Evolutionary conservation across 169 alveolate genomes (phyloP).

Genomic region (Pseudocohnilembus persalinus): DNA sequence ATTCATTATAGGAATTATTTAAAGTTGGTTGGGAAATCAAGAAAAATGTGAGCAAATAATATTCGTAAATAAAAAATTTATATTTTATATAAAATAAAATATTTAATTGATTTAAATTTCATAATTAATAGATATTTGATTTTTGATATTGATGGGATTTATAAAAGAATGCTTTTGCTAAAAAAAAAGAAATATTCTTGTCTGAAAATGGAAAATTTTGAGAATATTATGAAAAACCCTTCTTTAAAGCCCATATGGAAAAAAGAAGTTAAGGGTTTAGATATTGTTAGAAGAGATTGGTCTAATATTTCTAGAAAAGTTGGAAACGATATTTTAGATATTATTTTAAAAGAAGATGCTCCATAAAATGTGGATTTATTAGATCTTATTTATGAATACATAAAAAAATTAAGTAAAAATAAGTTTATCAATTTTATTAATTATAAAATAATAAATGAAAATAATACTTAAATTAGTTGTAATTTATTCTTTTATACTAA

Average conservation of each 20-base stretch:
- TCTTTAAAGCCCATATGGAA: slow-evolving; percentile 27
- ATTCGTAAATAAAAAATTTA: slow-evolving; percentile 47
- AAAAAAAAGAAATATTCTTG: slow-evolving; percentile 99
- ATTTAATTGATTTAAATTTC: not conserved
- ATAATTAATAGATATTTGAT: slow-evolving; percentile 80
- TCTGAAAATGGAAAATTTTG: slow-evolving; percentile 70
- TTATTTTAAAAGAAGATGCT: slow-evolving; percentile 70
- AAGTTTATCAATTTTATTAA: slow-evolving; percentile 21
- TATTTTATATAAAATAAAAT: too few species aligned
- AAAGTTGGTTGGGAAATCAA: slow-evolving; percentile 89
- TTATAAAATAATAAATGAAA: slow-evolving; percentile 26
- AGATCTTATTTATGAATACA: slow-evolving; percentile 22
- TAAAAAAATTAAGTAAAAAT: slow-evolving; percentile 43
- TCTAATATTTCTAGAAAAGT: slow-evolving; percentile 91
- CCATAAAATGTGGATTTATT: slow-evolving; percentile 30
- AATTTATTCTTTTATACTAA: too few species aligned
- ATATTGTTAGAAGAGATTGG: slow-evolving; percentile 99
- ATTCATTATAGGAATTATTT: slow-evolving; percentile 80
- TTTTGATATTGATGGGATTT: slow-evolving; percentile 97
- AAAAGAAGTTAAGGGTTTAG: slow-evolving; percentile 97
- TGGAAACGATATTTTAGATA: slow-evolving; percentile 80
- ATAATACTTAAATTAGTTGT: too few species aligned
- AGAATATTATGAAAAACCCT: slow-evolving; percentile 6
- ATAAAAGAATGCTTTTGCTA: slow-evolving; percentile 92
- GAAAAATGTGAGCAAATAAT: slow-evolving; percentile 90